Percentiles rank a stretch among this genome's conserved stretches.
phyloP scores from a whole-genome alignment of 768 basidiomycete genomes.

The Bullera alba region DNA sequence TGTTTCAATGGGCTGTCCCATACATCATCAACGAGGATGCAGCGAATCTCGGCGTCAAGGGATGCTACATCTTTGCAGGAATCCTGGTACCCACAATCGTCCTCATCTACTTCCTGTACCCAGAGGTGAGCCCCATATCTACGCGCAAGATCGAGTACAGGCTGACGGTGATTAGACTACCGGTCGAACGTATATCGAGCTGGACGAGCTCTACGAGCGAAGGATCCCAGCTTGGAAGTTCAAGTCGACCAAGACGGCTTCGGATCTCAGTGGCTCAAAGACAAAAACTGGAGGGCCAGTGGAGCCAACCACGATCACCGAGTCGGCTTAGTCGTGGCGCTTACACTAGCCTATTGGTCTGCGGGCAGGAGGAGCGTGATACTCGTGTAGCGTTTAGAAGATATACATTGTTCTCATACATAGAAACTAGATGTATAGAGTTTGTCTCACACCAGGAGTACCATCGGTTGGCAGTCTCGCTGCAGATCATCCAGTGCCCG shows the following conservation, averaged over 20 bases:
- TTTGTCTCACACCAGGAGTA: too few relatives aligned
- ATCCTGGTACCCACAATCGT: slow-evolving; percentile 13
- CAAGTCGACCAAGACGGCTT: slow-evolving; percentile 8
- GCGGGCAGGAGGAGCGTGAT: too few relatives aligned
- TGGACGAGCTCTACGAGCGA: slow-evolving; percentile 28
- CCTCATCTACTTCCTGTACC: slow-evolving; percentile 19
- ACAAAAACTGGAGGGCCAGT: slow-evolving; percentile 1
- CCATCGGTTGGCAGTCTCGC: too few relatives aligned
- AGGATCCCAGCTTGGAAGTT: slow-evolving; percentile 20
- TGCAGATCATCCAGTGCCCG: too few relatives aligned
- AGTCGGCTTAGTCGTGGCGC: too few relatives aligned
- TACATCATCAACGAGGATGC: slow-evolving; percentile 31
- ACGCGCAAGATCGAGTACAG: too few relatives aligned
- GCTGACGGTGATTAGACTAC: slow-evolving; percentile 5
- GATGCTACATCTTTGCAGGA: slow-evolving; percentile 17
- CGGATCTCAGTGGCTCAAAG: slow-evolving; percentile 2
- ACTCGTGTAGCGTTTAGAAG: too few relatives aligned
- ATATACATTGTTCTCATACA: too few relatives aligned
- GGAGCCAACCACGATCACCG: too few relatives aligned
- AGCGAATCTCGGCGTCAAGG: slow-evolving; percentile 20
- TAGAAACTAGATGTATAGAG: too few relatives aligned
- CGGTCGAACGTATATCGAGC: slow-evolving; percentile 18
- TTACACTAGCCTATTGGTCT: too few relatives aligned
- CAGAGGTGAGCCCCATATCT: slow-evolving; percentile 11
- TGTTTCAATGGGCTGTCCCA: slow-evolving; percentile 18